Conservation (phyloP, 495 filamentous ascomycete species). For the Tuber calosporum region DNA sequence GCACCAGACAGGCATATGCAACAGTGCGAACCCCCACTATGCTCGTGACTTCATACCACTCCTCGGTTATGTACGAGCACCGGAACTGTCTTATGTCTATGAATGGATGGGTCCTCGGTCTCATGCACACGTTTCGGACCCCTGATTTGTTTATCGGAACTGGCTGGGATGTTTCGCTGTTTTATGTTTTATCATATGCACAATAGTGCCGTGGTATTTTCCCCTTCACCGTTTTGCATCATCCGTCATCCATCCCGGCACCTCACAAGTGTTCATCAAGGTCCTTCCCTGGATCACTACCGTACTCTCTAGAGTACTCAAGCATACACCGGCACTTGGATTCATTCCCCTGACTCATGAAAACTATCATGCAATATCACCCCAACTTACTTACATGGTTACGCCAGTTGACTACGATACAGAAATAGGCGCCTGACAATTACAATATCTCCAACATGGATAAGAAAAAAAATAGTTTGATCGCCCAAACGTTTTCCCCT, state of each 20-base stretch:
- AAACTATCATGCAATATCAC: neutral
- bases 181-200: neutral
- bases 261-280: neutral
- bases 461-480: neutral
- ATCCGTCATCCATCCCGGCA: neutral
- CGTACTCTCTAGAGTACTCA: neutral
- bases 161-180: neutral
- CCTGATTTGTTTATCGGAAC: neutral
- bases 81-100: neutral
- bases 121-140: slow-evolving; percentile 2
- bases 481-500: neutral
- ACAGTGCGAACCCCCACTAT: neutral
- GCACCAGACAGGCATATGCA: neutral
- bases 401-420: neutral
- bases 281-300: neutral
- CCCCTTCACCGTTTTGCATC: neutral
- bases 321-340: neutral
- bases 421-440: neutral
- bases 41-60: neutral
- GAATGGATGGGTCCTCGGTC: neutral
- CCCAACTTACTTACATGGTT: neutral
- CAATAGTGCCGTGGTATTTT: neutral
- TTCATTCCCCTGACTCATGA: neutral
- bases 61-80: neutral
- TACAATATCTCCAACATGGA: neutral